Conservation (phyloP, 352 stramenopile species). For the Globisporangium polare region DNA sequence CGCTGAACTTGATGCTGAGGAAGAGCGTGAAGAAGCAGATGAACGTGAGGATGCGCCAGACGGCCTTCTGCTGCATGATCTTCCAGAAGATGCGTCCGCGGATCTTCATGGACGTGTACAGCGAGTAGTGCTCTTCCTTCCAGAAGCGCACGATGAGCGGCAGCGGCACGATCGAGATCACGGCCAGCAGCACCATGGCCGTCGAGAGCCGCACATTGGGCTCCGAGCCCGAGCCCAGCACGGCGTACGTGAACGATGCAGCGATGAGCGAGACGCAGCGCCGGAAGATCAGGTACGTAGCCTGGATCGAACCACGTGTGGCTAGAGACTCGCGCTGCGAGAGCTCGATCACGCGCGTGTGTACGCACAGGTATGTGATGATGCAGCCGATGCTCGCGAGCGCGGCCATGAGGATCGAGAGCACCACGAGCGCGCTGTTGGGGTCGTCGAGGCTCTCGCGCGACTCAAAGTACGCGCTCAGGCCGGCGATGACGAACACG, state of each 20-base stretch:
- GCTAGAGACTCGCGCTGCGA: conserved; percentile 34
- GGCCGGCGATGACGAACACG: conserved; percentile 47
- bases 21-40: conserved; percentile 47
- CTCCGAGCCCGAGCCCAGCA: conserved; percentile 11
- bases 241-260: conserved; percentile 16
- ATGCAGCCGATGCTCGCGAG: conserved; percentile 33
- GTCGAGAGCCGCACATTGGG: conserved; percentile 24
- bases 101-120: conserved; percentile 28
- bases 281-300: conserved; percentile 35
- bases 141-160: conserved; percentile 30
- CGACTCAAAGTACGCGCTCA: conserved; percentile 46
- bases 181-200: conserved; percentile 25
- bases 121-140: conserved; percentile 32
- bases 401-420: conserved; percentile 25
- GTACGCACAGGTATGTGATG: conserved; percentile 38
- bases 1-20: conserved; percentile 28
- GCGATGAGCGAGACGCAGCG: conserved; percentile 19
- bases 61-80: conserved; percentile 34
- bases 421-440: conserved; percentile 15
- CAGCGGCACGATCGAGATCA: conserved; percentile 26
- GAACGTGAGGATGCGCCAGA: conserved; percentile 21
- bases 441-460: conserved; percentile 11
- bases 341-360: conserved; percentile 38
- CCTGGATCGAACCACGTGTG: conserved; percentile 24
- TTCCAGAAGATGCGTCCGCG: conserved; percentile 37